Evolutionary conservation across 352 stramenopile species (phyloP), one percentile per base, ranked within the genome.

Genomic region (Plasmopara viticola): DNA sequence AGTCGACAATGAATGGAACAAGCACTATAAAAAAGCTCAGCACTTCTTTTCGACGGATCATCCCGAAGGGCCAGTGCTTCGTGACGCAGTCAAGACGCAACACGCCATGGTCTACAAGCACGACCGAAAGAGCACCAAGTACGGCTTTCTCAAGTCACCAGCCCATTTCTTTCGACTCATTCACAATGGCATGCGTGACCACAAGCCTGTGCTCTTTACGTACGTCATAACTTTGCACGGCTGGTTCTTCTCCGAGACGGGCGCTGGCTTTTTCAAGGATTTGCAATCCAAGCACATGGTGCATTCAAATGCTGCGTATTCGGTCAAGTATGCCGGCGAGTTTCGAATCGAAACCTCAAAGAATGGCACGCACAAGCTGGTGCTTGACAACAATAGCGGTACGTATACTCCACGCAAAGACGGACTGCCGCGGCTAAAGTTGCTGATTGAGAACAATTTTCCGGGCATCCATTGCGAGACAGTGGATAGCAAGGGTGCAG

Each of bases 231-330:
- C 43, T 3, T 39, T 48, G 4, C 62, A 40, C 12, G 66, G 66
- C n/a, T 74, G 58, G 62, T 74, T 64, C 55, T 74, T 74, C 15
- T 74, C 62, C 13, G 66, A 74, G 55, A 74, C 66, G 6, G 66
- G 66, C 0, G 66, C 66, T 0, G 20, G 61, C 12, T 74, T 74
- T 56, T 71, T 74, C 20, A 74, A 74, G 48, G 66, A 74, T 51
- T 71, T 74, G 51, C 44, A 71, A 34, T 74, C 66, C 17, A 74
- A 74, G 58, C 66, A 74, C 46, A 71, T 74, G 66, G 41, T 74
- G 41, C 66, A 71, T 42, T 65, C 62, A 0, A 42, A 60, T 4
- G 55, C 58, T 2, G 42, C 42, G 9, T 68, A 68, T 38, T 63
- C 52, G 0, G 66, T 74, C 48, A 73, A 64, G 35, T 73, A 65